Evolutionary conservation across 2,329 filamentous ascomycete species (phyloP).

Genomic region (Nigrospora osmanthi): DNA sequence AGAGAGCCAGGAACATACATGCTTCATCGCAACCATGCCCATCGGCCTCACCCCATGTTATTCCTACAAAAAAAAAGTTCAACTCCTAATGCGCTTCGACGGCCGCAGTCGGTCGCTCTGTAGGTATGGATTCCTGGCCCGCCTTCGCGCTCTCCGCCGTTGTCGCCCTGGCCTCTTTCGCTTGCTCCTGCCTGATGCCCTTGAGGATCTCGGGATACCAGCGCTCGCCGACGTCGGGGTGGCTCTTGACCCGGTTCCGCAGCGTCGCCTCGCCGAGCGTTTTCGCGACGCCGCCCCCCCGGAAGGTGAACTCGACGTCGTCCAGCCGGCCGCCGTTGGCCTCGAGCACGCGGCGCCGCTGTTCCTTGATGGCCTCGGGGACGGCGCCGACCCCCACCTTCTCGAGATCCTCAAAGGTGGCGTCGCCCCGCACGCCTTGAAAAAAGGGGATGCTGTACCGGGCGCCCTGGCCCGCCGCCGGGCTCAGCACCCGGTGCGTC

Average conservation of each 20-base stretch:
- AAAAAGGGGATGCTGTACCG: conserved; percentile 82
- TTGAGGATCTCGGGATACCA: conserved; percentile 64
- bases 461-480: conserved; percentile 59
- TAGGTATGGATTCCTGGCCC: background rate
- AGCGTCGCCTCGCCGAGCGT: conserved; percentile 76
- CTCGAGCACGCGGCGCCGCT: conserved; percentile 52
- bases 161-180: conserved; percentile 24
- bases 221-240: conserved; percentile 76
- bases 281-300: conserved; percentile 56
- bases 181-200: conserved; percentile 52
- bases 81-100: background rate
- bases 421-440: conserved; percentile 74
- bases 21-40: no score
- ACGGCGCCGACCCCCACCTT: conserved; percentile 46
- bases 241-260: conserved; percentile 77
- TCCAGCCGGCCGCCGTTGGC: conserved; percentile 52
- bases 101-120: background rate
- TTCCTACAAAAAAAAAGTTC: no score
- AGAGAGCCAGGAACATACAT: no score
- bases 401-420: conserved; percentile 71
- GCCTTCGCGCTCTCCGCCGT: conserved; percentile 4
- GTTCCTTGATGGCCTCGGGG: conserved; percentile 53
- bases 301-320: conserved; percentile 83
- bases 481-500: conserved; percentile 76
- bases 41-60: no score